Evolutionary conservation across 2,329 filamentous ascomycete species (phyloP), one percentile per base, ranked within the genome.

Genomic region (Leptosphaerulina australis): DNA sequence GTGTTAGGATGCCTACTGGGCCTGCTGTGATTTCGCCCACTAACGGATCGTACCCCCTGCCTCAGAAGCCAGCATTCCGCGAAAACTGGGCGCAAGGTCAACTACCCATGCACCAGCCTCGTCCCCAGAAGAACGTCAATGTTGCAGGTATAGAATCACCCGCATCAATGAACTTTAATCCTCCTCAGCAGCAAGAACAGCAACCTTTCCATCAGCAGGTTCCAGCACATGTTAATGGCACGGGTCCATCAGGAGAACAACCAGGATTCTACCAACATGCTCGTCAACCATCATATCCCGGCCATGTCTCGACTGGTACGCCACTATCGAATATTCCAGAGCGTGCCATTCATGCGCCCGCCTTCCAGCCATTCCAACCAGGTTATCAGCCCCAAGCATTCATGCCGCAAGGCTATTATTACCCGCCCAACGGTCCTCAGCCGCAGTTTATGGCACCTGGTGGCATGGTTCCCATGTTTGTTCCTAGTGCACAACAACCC

Each of bases 121-220:
- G 90, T 43, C 93, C 94, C 7, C 92, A 97, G 72, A 97, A 97
- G 79, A 82, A 91, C 5, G 90, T 97, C 24, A 97, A 92, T 8
- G 86, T 97, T 50, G 90, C 91, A 49, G 91, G 91, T 64, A 96
- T 97, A 61, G 94, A 97, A 72, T 89, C 89, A 6, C 91, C 92
- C 3, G 85, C 83, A 4, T 80, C 79, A 60, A 76, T 85, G 74
- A 77, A 79, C 21, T 79, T 81, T 64, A 80, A 82, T 44, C 81
- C 81, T 56, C 82, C 83, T 11, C 83, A 84, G 64, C 80, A 84
- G 58, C 83, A 87, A 67, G 80, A 88, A 64, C 88, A 93, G 63
- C 90, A 92, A 68, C 90, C 92, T 0, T 97, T 97, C 79, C 91
- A 96, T 62, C 92, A 96, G 64, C 92, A 97, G 73, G 86, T 96